Evolutionary conservation across 1,284 basidiomycete genomes (phyloP), one percentile per base, ranked within the genome.

Genomic region (Trametes polyzona): DNA sequence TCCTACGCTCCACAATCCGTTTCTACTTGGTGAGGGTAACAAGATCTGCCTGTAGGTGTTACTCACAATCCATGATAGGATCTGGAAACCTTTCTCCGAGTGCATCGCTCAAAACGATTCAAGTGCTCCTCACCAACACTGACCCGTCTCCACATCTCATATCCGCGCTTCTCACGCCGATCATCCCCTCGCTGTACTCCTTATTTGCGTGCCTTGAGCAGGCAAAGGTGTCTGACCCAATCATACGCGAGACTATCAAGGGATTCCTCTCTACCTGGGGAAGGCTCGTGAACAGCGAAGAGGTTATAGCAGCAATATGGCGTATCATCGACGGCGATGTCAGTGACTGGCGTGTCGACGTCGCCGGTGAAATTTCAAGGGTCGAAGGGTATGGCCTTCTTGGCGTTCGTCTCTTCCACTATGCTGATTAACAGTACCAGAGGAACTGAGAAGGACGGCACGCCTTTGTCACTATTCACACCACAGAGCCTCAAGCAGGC

Each of bases 101-200:
- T 3, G 70, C 70, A 10, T 76, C 82, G 2, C 68, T 90, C 21
- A 70, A 73, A 7, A 78, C 70, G 2, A 68, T 91, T 8, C 75
- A 83, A 52, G 78, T 75, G 2, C 74, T 93, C 23, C 71, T 93
- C 3, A 79, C 84, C 6, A 90, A 93, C 62, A 84, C 87, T 5
- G 92, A 95, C 59, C 92, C 92, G 3, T 87, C 90, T 1, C 88
- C 91, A 0, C 71, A 74, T 2, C 78, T 92, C 35, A 80, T 92
- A 42, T 79, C 86, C 0, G 72, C 75, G 14, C 65, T 94, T 6
- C 71, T 95, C 14, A 83, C 85, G 2, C 89, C 92, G 0, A 83
- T 95, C 42, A 65, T 90, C 0, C 74, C 87, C 0, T 73, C 83
- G 1, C 69, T 96, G 2, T 93, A 93, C 69, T 78, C 84, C 1